Percentiles rank a stretch among this genome's conserved stretches.
Evolutionary conservation across 495 filamentous ascomycete species (phyloP).

Genomic region (Aspergillus sclerotiicarbonarius): DNA sequence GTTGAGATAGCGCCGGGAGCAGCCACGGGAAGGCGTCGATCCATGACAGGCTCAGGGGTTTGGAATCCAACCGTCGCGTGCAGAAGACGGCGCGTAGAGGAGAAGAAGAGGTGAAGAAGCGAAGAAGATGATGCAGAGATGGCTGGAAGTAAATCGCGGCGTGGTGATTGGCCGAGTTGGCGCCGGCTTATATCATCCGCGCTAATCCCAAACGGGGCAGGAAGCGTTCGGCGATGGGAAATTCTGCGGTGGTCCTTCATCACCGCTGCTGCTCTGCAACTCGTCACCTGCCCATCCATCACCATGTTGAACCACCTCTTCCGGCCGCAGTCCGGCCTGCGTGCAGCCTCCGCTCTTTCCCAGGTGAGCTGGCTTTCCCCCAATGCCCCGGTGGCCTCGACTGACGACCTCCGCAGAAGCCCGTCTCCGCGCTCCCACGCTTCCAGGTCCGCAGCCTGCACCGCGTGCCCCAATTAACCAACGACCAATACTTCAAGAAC

Average conservation of each 20-base stretch:
- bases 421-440: slow-evolving; percentile 41
- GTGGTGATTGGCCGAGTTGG: slow-evolving; percentile 31
- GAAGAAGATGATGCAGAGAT: slow-evolving; percentile 2
- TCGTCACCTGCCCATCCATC: slow-evolving; percentile 16
- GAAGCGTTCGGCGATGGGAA: slow-evolving; percentile 28
- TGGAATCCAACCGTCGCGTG: background rate
- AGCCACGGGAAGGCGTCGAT: background rate
- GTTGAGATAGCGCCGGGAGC: slow-evolving; percentile 7
- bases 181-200: slow-evolving; percentile 31
- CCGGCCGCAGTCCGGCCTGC: slow-evolving; percentile 53
- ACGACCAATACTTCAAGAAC: slow-evolving; percentile 48
- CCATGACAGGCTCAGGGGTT: background rate
- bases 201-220: slow-evolving; percentile 30
- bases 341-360: slow-evolving; percentile 34
- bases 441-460: slow-evolving; percentile 51
- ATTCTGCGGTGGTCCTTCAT: slow-evolving; percentile 34
- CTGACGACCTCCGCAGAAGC: slow-evolving; percentile 31
- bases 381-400: background rate
- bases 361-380: slow-evolving; percentile 26
- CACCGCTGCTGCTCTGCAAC: slow-evolving; percentile 7
- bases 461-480: slow-evolving; percentile 55
- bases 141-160: slow-evolving; percentile 22
- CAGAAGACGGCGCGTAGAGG: background rate
- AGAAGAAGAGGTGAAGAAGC: background rate
- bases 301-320: slow-evolving; percentile 53